A percentile compares a stretch with the other conserved stretches of the same genome.
These are phyloP conservation scores for Juglanconis oblonga DNA, from an alignment of 2,329 filamentous ascomycete genomes.

Conservation along the genomic window DNA sequence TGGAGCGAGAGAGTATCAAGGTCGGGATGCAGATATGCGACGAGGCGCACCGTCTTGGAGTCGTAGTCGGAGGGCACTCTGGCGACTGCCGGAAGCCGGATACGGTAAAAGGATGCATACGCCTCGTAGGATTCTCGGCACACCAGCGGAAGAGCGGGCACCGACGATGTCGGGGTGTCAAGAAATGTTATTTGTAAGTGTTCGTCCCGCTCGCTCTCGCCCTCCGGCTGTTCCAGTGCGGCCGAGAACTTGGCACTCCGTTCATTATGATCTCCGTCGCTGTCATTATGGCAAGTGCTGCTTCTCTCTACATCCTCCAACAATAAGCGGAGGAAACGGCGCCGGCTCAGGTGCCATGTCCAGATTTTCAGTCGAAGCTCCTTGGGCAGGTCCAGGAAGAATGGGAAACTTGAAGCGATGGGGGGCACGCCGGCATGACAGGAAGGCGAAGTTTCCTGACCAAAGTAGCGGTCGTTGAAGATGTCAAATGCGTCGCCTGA, in stretches of 20 bases:
- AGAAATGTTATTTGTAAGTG: background rate
- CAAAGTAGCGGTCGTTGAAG: constrained; percentile 1
- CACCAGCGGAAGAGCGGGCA: background rate
- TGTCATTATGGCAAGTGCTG: background rate
- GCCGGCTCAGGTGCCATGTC: background rate
- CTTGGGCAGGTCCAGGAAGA: background rate
- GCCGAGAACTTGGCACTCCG: background rate
- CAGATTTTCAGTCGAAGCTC: constrained; percentile 8
- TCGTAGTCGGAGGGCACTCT: background rate
- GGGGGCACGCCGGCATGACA: too few relatives aligned
- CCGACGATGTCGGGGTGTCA: background rate
- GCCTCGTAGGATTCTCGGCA: background rate
- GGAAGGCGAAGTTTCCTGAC: background rate
- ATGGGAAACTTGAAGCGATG: background rate
- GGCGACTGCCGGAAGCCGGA: background rate
- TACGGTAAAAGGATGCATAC: background rate
- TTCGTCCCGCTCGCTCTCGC: background rate
- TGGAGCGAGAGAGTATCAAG: constrained; percentile 3
- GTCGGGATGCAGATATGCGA: background rate
- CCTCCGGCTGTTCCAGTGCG: background rate
- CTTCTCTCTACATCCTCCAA: background rate
- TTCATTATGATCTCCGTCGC: background rate
- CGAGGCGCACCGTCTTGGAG: background rate
- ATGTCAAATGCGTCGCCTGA: background rate
- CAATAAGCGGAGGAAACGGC: constrained; percentile 3